Base-by-base conservation (phyloP, 2,329 filamentous ascomycete species). In the Fusarium phyllophilum region DNA sequence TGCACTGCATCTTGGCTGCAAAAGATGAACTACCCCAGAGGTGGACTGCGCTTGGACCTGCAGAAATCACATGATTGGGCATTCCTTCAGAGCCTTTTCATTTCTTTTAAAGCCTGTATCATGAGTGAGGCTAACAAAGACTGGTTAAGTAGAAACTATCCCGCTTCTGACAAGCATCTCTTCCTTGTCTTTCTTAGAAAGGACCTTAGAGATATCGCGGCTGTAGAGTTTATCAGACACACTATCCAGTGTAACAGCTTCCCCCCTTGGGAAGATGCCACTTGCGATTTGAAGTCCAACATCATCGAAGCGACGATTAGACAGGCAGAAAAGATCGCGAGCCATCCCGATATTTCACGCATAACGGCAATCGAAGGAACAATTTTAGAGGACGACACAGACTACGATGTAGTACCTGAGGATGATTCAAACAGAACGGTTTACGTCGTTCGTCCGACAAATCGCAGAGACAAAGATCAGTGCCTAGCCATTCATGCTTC, bases 1-100 rank as follows among this genome's bases (percentile, higher is more conserved):
- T 51, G 3, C 6, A 2, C 22, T 14, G 3, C 0, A 4, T 18
- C 11, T 18, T 31, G 8, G 7, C 14, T 2, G 3, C 5, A 31
- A 49, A n/a, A 9, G 3, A 31, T 3, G 5, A 3, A n/a, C 31
- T 7, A n/a, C 8, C 29, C 20, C 14, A 31, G 45, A 29, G 4
- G 7, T 18, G 22, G 8, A 51, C 2, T 24, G 12, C 12, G 22
- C 15, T 24, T 18, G 22, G 11, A 51, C 6, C 24, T 33, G 15
- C 11, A 49, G 11, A 49, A 33, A 12, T 5, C 29, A 3, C 8
- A 33, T 18, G 4, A 29, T 13, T 31, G 11, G 11, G 29, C 4
- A 18, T 15, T 31, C 20, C 3, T 12, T 31, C 10, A 22, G 26
- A 17, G 9, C 7, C 20, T 22, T 3, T 15, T 14, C 14, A 22